Base-by-base conservation (phyloP, 495 filamentous ascomycete species). In the Lentithecium fluviatile region DNA sequence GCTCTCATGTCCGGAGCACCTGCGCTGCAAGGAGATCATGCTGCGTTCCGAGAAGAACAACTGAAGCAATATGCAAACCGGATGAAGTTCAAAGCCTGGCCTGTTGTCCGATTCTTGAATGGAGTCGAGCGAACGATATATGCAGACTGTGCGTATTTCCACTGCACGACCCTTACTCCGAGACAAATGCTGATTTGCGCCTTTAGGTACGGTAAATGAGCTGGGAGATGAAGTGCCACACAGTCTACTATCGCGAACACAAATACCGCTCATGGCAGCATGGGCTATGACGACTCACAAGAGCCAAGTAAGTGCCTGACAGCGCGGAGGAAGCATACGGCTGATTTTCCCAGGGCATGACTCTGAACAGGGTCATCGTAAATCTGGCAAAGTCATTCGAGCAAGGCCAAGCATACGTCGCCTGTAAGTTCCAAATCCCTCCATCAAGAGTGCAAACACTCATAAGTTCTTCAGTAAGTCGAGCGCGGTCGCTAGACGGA, bases 231-330 rank as follows among this genome's bases (percentile, higher is more conserved):
- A 69, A 17, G 20, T 66, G 32, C 70, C 70, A 6, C 56, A 69
- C 37, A 56, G 37, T 21, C 13, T 55, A 6, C 52, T 78, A 3
- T 68, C 67, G 8, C 65, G 78, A 34, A 72, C 72, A 15, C 78
- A 81, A 53, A 72, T 80, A 7, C 78, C 78, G 0, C 69, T 81
- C 6, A 62, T 68, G 13, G 68, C 75, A 2, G 78, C 71, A 13
- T 79, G 76, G 75, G 77, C 78, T 5, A 72, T 76, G 11, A 77
- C 77, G 10, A 73, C 78, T 12, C 78, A 80, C 52, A 80, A 80
- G 54, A 69, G 67, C 53, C 77, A 79, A 53, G 77, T 53, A 45
- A 32, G 29, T 4, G 29, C 4, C 29, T 32, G 29, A 32, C 29
- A 3, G 4, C 29, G 10, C 3, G 29, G 10, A 32, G 10, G 29